Percentiles rank a stretch among this genome's conserved stretches.
phyloP scores from a whole-genome alignment of 2,329 filamentous ascomycete genomes.

The Calonectria fujianensis region DNA sequence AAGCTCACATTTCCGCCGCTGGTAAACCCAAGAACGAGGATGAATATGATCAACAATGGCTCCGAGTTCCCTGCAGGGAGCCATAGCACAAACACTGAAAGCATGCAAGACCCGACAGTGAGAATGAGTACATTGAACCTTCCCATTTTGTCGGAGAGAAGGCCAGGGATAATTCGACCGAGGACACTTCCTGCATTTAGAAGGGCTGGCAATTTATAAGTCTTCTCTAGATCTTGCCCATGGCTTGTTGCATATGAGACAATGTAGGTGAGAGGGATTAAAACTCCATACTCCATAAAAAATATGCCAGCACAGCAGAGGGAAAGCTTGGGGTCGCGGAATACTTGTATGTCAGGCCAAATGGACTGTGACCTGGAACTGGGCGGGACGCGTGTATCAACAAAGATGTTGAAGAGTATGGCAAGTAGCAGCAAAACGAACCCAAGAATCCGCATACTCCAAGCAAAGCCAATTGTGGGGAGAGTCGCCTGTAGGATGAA shows the following conservation, averaged over 20 bases:
- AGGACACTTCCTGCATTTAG: slow-evolving; percentile 87
- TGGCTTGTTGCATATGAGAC: slow-evolving; percentile 78
- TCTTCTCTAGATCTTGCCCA: slow-evolving; percentile 46
- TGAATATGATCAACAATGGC: slow-evolving; percentile 79
- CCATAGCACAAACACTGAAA: slow-evolving; percentile 80
- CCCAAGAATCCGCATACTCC: slow-evolving; percentile 69
- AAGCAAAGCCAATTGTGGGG: slow-evolving; percentile 67
- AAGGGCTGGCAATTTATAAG: slow-evolving; percentile 85
- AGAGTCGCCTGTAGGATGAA: slow-evolving; percentile 67
- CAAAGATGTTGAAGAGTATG: slow-evolving; percentile 61
- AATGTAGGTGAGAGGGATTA: slow-evolving; percentile 85
- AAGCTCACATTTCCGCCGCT: slow-evolving; percentile 2
- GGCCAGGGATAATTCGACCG: slow-evolving; percentile 85
- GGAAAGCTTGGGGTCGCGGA: slow-evolving; percentile 75
- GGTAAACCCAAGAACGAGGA: slow-evolving; percentile 84
- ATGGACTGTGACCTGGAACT: slow-evolving; percentile 72
- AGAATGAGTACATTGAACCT: slow-evolving; percentile 88
- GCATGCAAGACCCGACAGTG: slow-evolving; percentile 76
- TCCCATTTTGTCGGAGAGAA: slow-evolving; percentile 84
- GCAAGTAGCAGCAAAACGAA: slow-evolving; percentile 70
- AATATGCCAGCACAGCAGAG: slow-evolving; percentile 78
- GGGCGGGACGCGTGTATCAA: slow-evolving; percentile 50
- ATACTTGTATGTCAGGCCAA: slow-evolving; percentile 77
- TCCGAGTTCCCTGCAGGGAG: slow-evolving; percentile 74
- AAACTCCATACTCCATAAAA: slow-evolving; percentile 82